Percentiles rank a stretch among this genome's conserved stretches.
phyloP scores from a whole-genome alignment of 805 yeast species.

The Candida yuanshanica region DNA sequence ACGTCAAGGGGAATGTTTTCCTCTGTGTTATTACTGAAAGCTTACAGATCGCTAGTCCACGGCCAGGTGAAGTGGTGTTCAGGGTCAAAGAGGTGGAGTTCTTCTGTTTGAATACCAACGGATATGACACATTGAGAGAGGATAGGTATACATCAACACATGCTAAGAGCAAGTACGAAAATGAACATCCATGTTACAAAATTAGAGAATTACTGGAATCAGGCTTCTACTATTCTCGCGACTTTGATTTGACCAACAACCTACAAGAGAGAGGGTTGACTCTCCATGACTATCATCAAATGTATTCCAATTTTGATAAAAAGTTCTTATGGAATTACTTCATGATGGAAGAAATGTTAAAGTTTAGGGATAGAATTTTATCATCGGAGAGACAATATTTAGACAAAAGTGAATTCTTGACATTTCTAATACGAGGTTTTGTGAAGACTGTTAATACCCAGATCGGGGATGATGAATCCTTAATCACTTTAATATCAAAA shows the following conservation, averaged over 20 bases:
- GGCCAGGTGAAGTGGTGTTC: conserved; percentile 46
- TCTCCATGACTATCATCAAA: conserved; percentile 28
- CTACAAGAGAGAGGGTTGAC: conserved; percentile 66
- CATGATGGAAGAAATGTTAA: conserved; percentile 72
- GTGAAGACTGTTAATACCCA: conserved; percentile 57
- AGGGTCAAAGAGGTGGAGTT: conserved; percentile 58
- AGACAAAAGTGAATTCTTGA: conserved; percentile 66
- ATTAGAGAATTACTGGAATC: conserved; percentile 67
- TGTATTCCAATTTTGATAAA: conserved; percentile 51
- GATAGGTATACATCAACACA: conserved; percentile 19
- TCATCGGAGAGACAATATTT: conserved; percentile 48
- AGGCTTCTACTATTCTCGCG: conserved; percentile 88
- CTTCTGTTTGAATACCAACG: conserved; percentile 54
- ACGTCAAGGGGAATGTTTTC: conserved; percentile 47
- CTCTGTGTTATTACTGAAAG: conserved; percentile 54
- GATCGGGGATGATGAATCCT: conserved; percentile 20
- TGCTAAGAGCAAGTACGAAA: conserved; percentile 27
- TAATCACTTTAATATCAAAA: conserved; percentile 77
- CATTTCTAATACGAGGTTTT: conserved; percentile 87
- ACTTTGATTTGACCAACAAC: conserved; percentile 80
- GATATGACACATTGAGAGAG: conserved; percentile 36
- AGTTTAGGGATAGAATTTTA: conserved; percentile 65
- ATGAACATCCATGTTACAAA: conserved; percentile 76
- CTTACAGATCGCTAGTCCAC: conserved; percentile 53
- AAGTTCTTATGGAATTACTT: conserved; percentile 89